These are phyloP conservation scores for Kuraishia capsulata DNA, from an alignment of 805 yeast genomes.

Conservation along the genomic window DNA sequence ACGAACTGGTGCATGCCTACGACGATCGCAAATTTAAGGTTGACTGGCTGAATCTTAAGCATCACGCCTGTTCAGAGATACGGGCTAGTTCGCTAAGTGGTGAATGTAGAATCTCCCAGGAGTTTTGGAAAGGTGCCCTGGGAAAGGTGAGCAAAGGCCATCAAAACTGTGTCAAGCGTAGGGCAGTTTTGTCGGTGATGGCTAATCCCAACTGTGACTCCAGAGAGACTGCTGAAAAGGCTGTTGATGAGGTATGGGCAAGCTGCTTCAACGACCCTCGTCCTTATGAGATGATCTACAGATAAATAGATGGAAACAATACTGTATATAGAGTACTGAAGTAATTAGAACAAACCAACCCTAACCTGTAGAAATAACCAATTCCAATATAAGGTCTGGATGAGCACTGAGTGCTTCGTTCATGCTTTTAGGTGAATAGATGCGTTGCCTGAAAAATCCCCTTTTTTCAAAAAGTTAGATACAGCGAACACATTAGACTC, in stretches of 20 bases:
- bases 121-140: slow-evolving; percentile 43
- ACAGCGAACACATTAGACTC: slow-evolving; percentile 75
- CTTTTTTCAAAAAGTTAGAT: slow-evolving; percentile 76
- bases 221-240: slow-evolving; percentile 64
- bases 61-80: slow-evolving; percentile 96
- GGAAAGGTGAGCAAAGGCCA: slow-evolving; percentile 66
- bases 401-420: no score
- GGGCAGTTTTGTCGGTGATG: slow-evolving; percentile 77
- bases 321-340: background rate
- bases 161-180: slow-evolving; percentile 82
- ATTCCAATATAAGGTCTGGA: no score
- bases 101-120: slow-evolving; percentile 87
- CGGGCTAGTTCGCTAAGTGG: slow-evolving; percentile 91
- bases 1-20: slow-evolving; percentile 89
- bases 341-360: no score
- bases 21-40: slow-evolving; percentile 85
- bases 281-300: slow-evolving; percentile 88
- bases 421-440: background rate
- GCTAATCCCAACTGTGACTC: slow-evolving; percentile 80
- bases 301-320: slow-evolving; percentile 24
- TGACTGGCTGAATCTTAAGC: slow-evolving; percentile 76
- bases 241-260: slow-evolving; percentile 83
- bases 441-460: slow-evolving; percentile 25
- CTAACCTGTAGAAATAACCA: no score
- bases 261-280: slow-evolving; percentile 92